Evolutionary conservation across 768 basidiomycete species (phyloP).

Genomic region (Leccinum imitatum): DNA sequence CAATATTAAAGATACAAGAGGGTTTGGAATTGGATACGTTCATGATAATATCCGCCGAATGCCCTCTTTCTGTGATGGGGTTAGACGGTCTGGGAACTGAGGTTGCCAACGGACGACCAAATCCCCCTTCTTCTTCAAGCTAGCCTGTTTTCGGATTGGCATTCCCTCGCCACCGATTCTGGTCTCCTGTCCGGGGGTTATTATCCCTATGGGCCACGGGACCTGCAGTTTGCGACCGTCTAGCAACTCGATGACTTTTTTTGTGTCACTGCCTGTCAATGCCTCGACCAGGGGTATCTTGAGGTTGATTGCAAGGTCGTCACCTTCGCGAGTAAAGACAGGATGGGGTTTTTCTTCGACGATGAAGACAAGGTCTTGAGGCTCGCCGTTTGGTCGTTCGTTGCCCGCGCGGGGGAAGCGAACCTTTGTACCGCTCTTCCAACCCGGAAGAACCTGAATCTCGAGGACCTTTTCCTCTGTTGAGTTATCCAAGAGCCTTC

Average conservation of each 20-base stretch:
- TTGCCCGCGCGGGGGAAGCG: constrained; percentile 88
- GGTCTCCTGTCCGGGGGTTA: constrained; percentile 78
- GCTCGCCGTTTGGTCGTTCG: constrained; percentile 61
- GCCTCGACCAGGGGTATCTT: constrained; percentile 82
- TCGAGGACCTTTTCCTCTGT: constrained; percentile 88
- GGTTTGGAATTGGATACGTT: constrained; percentile 7
- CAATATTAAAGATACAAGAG: constrained; percentile 9
- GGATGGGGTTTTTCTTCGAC: constrained; percentile 94
- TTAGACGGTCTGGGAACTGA: constrained; percentile 76
- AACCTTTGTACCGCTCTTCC: constrained; percentile 96
- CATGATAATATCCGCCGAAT: constrained; percentile 63
- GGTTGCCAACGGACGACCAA: constrained; percentile 82
- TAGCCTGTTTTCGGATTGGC: constrained; percentile 84
- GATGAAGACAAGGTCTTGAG: constrained; percentile 93
- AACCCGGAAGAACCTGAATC: constrained; percentile 79
- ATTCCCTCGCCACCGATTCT: constrained; percentile 78
- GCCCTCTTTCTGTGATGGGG: constrained; percentile 76
- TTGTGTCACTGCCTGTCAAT: constrained; percentile 57
- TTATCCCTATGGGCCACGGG: constrained; percentile 58
- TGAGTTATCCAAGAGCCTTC: constrained; percentile 65
- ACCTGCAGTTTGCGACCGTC: constrained; percentile 81
- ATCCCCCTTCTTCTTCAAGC: constrained; percentile 75
- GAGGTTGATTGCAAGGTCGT: constrained; percentile 66
- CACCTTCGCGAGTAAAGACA: constrained; percentile 73
- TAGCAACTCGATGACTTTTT: constrained; percentile 61